Base-by-base conservation (phyloP, 345 rosid species). In the Gynandropsis gynandra region DNA sequence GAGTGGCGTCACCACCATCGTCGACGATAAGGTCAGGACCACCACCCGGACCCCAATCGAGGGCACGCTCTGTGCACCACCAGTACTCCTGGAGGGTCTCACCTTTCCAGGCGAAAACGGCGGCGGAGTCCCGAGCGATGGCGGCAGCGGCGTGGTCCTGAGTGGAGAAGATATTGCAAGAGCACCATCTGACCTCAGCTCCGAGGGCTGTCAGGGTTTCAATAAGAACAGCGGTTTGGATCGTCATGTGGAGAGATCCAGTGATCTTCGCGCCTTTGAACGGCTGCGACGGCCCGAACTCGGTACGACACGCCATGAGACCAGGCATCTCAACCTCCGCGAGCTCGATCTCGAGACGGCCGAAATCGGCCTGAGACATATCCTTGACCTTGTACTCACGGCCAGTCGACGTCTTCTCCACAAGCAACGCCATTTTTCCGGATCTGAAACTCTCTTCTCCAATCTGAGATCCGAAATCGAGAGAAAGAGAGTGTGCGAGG, bases 101-200 rank as follows among this genome's bases (percentile, higher is more conserved):
- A 0, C 97, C 97, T 63, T 89, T 89, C 97, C 95, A 86, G 46
- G 97, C 95, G 58, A 89, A 89, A 0, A 86, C 95, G 2, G 95
- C 71, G 4, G 95, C 94, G 43, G 95, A 86, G 45, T 89, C 95
- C 12, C 94, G 87, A 4, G 97, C 97, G 14, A 75, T 83, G n/a
- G 86, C 94, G 4, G 94, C 90, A 0, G 94, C 95, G 19, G 95
- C 95, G 65, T 89, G 97, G 41, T 89, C 97, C 66, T 89, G 97
- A 6, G 97, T 89, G 50, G 87, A 79, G 80, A 89, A 89, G 49
- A 89, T 89, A 76, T 89, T 89, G 78, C 95, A 85, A 9, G 95
- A 89, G 67, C 97, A 89, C 97, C 95, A 89, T n/a, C 97, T 78
- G 52, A 89, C 95, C 59, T 85, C 85, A 0, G 97, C 95, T 10